Evolutionary conservation across 768 basidiomycete species (phyloP).

Genomic region (Atractiella rhizophila): DNA sequence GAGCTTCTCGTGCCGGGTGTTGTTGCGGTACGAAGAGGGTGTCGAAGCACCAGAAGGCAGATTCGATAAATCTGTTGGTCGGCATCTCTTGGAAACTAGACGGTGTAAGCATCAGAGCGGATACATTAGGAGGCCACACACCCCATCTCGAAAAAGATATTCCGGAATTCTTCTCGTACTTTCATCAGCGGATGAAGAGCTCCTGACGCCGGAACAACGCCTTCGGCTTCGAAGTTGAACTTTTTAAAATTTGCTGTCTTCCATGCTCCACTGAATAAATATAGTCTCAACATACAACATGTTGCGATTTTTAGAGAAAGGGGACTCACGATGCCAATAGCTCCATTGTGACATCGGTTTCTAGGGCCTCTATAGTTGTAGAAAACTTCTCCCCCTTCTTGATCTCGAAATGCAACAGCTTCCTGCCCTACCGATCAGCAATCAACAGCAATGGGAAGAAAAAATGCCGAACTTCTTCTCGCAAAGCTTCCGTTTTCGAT

Average conservation of each 20-base stretch:
- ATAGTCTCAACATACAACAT: not conserved
- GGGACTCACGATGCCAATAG: constrained; percentile 63
- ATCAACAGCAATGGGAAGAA: not conserved
- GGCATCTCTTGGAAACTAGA: constrained; percentile 93
- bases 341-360: constrained; percentile 87
- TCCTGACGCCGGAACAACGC: constrained; percentile 63
- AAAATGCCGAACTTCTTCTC: constrained; percentile 39
- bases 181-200: constrained; percentile 88
- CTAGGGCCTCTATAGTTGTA: constrained; percentile 69
- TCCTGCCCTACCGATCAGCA: constrained; percentile 27
- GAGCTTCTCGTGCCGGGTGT: constrained; percentile 87
- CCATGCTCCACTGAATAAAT: constrained; percentile 52
- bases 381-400: constrained; percentile 63
- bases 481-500: constrained; percentile 74
- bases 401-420: constrained; percentile 83
- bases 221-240: constrained; percentile 96
- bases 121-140: constrained; percentile 23
- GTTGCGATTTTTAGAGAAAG: not conserved
- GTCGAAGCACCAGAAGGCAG: constrained; percentile 98
- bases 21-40: constrained; percentile 94
- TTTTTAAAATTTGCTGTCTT: constrained; percentile 82
- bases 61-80: constrained; percentile 82
- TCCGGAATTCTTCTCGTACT: constrained; percentile 87
- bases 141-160: constrained; percentile 99
- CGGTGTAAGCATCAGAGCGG: not conserved